phyloP scores from a whole-genome alignment of 1,284 basidiomycete genomes.

The Sporisorium exsertum region DNA sequence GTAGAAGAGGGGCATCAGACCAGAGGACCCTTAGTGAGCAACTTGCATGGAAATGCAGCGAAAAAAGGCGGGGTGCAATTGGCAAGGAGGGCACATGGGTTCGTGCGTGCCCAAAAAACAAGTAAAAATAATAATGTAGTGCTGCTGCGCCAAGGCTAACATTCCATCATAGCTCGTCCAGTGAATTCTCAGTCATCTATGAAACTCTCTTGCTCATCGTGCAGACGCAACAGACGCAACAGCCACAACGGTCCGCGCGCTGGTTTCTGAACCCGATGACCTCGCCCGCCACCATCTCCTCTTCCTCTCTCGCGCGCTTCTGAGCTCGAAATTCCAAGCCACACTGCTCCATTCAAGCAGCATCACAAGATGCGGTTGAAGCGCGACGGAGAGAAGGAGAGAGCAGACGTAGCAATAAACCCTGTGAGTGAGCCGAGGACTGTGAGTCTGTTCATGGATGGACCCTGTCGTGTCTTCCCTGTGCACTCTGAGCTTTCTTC shows the following conservation, averaged over 20 bases:
- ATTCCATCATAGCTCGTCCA: neutral
- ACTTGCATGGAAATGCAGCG: conserved; percentile 23
- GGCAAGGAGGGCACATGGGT: neutral
- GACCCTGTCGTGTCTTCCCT: neutral
- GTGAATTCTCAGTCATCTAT: neutral
- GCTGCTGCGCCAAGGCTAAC: neutral
- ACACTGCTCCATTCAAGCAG: neutral
- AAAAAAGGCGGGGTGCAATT: conserved; percentile 1
- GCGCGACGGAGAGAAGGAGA: neutral
- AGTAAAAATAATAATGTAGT: neutral
- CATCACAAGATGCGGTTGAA: neutral
- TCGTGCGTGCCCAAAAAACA: neutral
- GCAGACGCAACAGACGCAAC: neutral
- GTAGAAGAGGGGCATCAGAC: no score
- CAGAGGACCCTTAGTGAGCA: conserved; percentile 7
- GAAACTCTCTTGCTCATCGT: neutral
- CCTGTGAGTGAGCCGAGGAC: no score
- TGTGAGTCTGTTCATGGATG: neutral
- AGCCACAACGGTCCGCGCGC: neutral
- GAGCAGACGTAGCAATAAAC: no score
- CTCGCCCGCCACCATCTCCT: neutral
- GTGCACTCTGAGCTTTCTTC: neutral
- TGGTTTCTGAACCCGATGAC: neutral
- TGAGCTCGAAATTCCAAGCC: conserved; percentile 1
- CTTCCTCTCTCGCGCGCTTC: neutral